Evolutionary conservation across 2,329 filamentous ascomycete genomes (phyloP), one percentile per base, ranked within the genome.

Genomic region (Chaetomium sp.): DNA sequence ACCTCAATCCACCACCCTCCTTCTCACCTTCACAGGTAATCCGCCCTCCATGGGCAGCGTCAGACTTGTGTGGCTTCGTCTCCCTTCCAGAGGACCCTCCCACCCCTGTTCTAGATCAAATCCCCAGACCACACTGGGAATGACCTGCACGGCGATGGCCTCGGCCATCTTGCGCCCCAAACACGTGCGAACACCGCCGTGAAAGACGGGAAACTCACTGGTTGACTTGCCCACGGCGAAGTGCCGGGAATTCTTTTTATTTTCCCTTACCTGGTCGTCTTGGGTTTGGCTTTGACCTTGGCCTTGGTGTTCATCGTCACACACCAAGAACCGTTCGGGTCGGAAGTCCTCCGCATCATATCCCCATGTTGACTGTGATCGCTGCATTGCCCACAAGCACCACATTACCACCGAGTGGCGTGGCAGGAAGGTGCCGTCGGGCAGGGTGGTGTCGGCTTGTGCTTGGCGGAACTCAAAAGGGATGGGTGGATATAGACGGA

Each of bases 131-230:
- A 85, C 64, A 1, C 70, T 72, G 3, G 78, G 75, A 61, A 85
- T 73, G 7, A 79, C 76, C 68, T 82, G 80, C 12, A 79, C 76
- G 5, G 77, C 81, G 43, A 86, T 74, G 5, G 76, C 61, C 68
- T 86, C 82, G 3, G 84, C 83, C 82, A 86, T 85, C 62, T 76
- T 80, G 71, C 81, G 83, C 2, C 83, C 83, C 38, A 86, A 68
- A 58, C 83, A 86, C 2, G 74, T 74, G 40, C 83, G 72, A n/a
- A 79, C 71, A 0, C 83, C 83, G 14, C 82, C 83, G 62, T 86
- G 84, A 66, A 86, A 86, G 3, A 86, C 82, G 1, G 80, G 82
- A 60, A 79, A 86, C 66, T 85, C 82, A 12, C 74, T 76, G 1
- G 78, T 72, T 52, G 73, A 74, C 56, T 75, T 78, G 35, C 64